Conservation (phyloP, 108 stramenopile species). For the Skeletonema potamos region DNA sequence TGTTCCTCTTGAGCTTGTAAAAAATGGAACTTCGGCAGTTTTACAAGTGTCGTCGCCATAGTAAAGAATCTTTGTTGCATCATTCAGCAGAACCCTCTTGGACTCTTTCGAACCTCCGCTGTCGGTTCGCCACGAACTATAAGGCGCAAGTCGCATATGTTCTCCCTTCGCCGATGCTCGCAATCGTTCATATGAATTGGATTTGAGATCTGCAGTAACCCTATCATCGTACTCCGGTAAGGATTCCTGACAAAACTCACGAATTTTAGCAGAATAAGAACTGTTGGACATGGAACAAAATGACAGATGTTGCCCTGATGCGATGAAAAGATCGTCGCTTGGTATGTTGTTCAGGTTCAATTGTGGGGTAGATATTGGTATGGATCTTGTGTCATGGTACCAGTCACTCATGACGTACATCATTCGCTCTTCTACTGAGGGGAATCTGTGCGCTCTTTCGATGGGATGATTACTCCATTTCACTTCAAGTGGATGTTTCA, state of each 20-base stretch:
- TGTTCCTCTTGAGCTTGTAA: slow-evolving; percentile 11
- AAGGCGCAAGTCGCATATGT: slow-evolving; percentile 13
- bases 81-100: slow-evolving; percentile 41
- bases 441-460: slow-evolving; percentile 52
- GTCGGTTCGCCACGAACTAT: slow-evolving; percentile 23
- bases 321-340: slow-evolving; percentile 20
- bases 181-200: slow-evolving; percentile 40
- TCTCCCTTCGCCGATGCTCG: slow-evolving; percentile 18
- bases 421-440: slow-evolving; percentile 69
- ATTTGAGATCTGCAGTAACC: slow-evolving; percentile 42
- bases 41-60: slow-evolving; percentile 7
- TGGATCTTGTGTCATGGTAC: slow-evolving; percentile 34
- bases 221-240: slow-evolving; percentile 37
- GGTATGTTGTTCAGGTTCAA: slow-evolving; percentile 7
- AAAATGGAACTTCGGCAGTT: slow-evolving; percentile 22
- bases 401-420: slow-evolving; percentile 71
- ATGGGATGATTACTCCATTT: slow-evolving; percentile 29
- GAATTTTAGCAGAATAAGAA: slow-evolving; percentile 13
- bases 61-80: slow-evolving; percentile 31
- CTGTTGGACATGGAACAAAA: slow-evolving; percentile 18
- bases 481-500: slow-evolving; percentile 8
- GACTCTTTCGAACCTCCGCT: slow-evolving; percentile 17
- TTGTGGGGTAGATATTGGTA: not conserved
- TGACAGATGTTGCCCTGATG: slow-evolving; percentile 25
- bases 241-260: slow-evolving; percentile 21